Evolutionary conservation across 352 stramenopile genomes (phyloP).

Genomic region (Phytophthora pini): DNA sequence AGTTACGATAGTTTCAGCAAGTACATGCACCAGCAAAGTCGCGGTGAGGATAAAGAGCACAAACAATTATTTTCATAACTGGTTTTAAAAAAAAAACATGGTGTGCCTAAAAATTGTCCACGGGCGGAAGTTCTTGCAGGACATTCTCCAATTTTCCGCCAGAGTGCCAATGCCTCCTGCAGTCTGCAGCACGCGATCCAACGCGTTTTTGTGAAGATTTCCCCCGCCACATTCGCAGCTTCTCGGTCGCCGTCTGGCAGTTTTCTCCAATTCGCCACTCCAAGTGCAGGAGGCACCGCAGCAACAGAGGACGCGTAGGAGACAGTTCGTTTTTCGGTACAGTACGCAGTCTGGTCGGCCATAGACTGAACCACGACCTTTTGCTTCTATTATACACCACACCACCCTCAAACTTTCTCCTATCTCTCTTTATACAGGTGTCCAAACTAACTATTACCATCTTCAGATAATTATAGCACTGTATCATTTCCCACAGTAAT

Average conservation of each 20-base stretch:
- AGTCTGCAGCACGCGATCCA: too few species aligned
- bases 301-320: conserved; percentile 13
- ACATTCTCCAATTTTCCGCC: too few species aligned
- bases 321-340: conserved; percentile 32
- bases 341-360: conserved; percentile 16
- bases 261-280: conserved; percentile 12
- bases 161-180: too few species aligned
- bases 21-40: too few species aligned
- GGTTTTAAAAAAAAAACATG: too few species aligned
- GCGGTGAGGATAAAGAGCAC: too few species aligned
- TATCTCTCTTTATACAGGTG: too few species aligned
- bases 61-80: too few species aligned
- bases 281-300: conserved; percentile 14
- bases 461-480: too few species aligned
- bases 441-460: too few species aligned
- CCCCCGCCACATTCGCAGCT: conserved; percentile 3
- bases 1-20: background rate
- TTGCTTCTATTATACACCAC: conserved; percentile 22
- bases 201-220: conserved; percentile 15
- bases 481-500: background rate
- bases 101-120: too few species aligned
- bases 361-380: conserved; percentile 19
- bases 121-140: too few species aligned
- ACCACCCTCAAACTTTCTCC: conserved; percentile 1
- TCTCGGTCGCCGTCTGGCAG: conserved; percentile 6